Evolutionary conservation across 2,329 filamentous ascomycete genomes (phyloP), one percentile per base, ranked within the genome.

Genomic region (Fusarium sp.): DNA sequence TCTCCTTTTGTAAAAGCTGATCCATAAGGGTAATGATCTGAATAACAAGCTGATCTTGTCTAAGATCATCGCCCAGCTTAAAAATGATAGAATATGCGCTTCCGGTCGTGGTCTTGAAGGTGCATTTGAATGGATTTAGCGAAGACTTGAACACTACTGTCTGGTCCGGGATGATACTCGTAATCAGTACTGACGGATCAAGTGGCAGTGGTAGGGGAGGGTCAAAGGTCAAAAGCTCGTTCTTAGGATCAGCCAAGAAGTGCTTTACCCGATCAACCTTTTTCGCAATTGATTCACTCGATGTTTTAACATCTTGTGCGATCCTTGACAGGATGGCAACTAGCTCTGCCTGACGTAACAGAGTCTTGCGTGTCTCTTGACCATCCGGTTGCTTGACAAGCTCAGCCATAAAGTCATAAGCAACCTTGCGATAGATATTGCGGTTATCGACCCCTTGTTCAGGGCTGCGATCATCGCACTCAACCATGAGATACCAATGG

Each of bases 11-110:
- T 6, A 99, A 85, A 2, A 99, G 87, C 59, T 95, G 92, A 74
- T 99, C 96, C 96, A 99, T 99, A 17, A 99, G 86, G 0, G 93
- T 97, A 77, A 99, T 97, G 74, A 98, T 98, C 74, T 89, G 96
- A 54, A 99, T 96, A 34, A 99, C 95, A 4, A 99, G 87, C 76
- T 99, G 96, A 75, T 99, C 96, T 79, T 99, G 96, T 15, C 96
- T 91, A 50, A 99, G 84, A 76, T 99, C 96, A 76, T 99, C 96
- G 34, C 96, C 96, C 2, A 94, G 94, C 79, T 99, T 99, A 87
- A 99, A 99, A 52, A 98, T 91, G 67, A 99, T 91, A 11, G 95
- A 91, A 75, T 98, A 99, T 61, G 90, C 91, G 38, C 85, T 86
- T 9, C 92, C 92, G 3, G 87, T 87, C 0, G 87, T 85, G 0